phyloP scores from a whole-genome alignment of 1,139 yeast genomes.

The Lipomyces yarrowii region DNA sequence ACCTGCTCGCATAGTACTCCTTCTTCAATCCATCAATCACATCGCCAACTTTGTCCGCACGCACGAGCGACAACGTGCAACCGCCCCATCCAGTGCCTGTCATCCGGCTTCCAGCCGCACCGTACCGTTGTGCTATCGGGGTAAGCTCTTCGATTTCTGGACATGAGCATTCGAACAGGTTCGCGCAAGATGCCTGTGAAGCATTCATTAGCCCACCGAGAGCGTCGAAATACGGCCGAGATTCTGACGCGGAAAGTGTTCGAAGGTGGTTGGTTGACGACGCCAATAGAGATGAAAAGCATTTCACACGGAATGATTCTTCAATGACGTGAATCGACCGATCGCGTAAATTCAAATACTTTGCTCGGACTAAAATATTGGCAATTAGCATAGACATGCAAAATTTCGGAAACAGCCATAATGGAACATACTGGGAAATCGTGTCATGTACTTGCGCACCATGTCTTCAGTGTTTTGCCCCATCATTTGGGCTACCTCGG shows the following conservation, averaged over 20 bases:
- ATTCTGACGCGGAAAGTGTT: constrained; percentile 18
- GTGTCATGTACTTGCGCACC: constrained; percentile 50
- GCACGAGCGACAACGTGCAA: constrained; percentile 64
- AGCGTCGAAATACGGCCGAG: constrained; percentile 21
- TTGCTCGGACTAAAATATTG: constrained; percentile 52
- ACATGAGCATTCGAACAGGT: constrained; percentile 58
- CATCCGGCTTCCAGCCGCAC: constrained; percentile 67
- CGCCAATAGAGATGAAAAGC: constrained; percentile 20
- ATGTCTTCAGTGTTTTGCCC: constrained; percentile 52
- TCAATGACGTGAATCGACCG: constrained; percentile 65
- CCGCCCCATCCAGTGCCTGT: constrained; percentile 90
- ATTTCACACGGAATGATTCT: constrained; percentile 48
- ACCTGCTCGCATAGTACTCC: constrained; percentile 54
- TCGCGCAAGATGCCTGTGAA: constrained; percentile 58
- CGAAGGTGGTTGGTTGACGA: constrained; percentile 8
- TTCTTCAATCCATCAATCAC: constrained; percentile 53
- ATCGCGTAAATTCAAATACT: constrained; percentile 57
- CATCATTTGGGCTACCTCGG: constrained; percentile 53
- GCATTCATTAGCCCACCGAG: constrained; percentile 63
- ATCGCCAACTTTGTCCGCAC: constrained; percentile 46
- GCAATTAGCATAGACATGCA: neutral
- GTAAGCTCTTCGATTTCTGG: constrained; percentile 58
- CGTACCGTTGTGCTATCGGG: constrained; percentile 55
- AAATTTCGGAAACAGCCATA: neutral
- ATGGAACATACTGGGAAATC: constrained; percentile 45